Evolutionary conservation across 2,329 filamentous ascomycete genomes (phyloP), one percentile per base, ranked within the genome.

Genomic region (Pezicula radicicola): DNA sequence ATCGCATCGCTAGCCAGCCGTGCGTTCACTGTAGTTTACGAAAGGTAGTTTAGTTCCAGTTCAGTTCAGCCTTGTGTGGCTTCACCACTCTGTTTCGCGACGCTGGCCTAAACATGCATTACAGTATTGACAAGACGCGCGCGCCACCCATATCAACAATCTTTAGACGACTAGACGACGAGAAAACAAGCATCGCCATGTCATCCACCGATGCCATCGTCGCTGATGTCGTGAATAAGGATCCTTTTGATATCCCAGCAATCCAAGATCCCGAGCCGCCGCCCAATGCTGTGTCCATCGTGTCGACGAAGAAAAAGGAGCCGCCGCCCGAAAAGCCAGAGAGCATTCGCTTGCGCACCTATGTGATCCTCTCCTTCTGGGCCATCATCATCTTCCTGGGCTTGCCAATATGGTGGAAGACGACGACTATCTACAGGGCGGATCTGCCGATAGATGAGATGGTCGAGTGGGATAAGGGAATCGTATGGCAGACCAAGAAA

Each of bases 371-470:
- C 55, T 93, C 93, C 8, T 97, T 97, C 70, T 99, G 94, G 94
- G 75, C 84, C 5, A 84, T 97, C 36, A 89, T 96, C 6, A 68
- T 96, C 6, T 80, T 87, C 28, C 73, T 99, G 6, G 94, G 94
- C 3, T 70, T 99, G 59, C 94, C 94, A 52, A 87, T 96, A 80
- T 99, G 94, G 94, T 95, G 91, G 85, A 85, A 85, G 69, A 97
- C 94, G 0, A 99, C 94, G 4, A 88, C 89, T 0, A 96, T 97
- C 50, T 92, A 96, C 69, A 83, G 94, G 50, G 92, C 93, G 12
- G 80, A 85, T 42, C 74, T 99, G 60, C 94, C 94, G 5, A 70
- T 97, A 60, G 80, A 88, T 65, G 81, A 85, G 50, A 99, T 99
- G 94, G 81, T 88, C 60, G 81, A 88, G 55, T 97, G 94, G 93